Percentiles rank a stretch among this genome's conserved stretches.
Evolutionary conservation across 2,329 filamentous ascomycete genomes (phyloP).

Genomic region (Tolypocladium tundrense): DNA sequence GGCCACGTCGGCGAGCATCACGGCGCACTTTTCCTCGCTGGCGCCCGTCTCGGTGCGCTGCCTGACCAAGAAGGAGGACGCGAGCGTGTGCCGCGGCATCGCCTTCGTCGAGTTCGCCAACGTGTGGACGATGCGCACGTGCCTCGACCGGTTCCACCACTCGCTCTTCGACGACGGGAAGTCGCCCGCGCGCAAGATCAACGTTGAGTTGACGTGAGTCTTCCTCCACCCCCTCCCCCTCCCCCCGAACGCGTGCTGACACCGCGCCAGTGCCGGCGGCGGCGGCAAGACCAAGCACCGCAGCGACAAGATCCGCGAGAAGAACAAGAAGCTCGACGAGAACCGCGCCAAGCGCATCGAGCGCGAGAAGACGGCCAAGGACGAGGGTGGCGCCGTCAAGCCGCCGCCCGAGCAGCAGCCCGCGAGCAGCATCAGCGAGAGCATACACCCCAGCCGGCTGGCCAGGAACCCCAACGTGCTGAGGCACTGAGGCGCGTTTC

Average conservation of each 20-base stretch:
- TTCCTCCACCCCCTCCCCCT: neutral
- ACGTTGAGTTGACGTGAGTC: slow-evolving; percentile 79
- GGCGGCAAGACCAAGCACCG: slow-evolving; percentile 67
- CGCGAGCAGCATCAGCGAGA: slow-evolving; percentile 10
- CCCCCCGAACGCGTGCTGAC: neutral
- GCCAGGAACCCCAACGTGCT: slow-evolving; percentile 11
- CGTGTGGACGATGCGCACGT: slow-evolving; percentile 86
- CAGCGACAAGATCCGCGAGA: slow-evolving; percentile 67
- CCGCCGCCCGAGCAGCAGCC: slow-evolving; percentile 13
- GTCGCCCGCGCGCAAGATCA: slow-evolving; percentile 61
- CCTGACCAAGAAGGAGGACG: slow-evolving; percentile 54
- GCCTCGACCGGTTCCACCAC: slow-evolving; percentile 84
- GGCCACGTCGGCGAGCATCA: slow-evolving; percentile 60
- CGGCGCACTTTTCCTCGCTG: slow-evolving; percentile 68
- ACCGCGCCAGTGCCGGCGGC: slow-evolving; percentile 59
- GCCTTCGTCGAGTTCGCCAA: slow-evolving; percentile 84
- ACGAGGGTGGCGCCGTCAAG: slow-evolving; percentile 13
- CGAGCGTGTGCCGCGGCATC: slow-evolving; percentile 58
- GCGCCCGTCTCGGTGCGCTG: slow-evolving; percentile 44
- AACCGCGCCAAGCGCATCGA: slow-evolving; percentile 39
- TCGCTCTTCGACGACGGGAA: slow-evolving; percentile 55
- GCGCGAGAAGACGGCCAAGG: slow-evolving; percentile 31
- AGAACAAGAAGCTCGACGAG: slow-evolving; percentile 78
- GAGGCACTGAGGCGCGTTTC: neutral
- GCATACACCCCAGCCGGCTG: slow-evolving; percentile 43